A percentile compares a stretch with the other conserved stretches of the same genome.
phyloP scores from a whole-genome alignment of 2,329 filamentous ascomycete species.

The Ophiocordyceps camponoti-saundersi region DNA sequence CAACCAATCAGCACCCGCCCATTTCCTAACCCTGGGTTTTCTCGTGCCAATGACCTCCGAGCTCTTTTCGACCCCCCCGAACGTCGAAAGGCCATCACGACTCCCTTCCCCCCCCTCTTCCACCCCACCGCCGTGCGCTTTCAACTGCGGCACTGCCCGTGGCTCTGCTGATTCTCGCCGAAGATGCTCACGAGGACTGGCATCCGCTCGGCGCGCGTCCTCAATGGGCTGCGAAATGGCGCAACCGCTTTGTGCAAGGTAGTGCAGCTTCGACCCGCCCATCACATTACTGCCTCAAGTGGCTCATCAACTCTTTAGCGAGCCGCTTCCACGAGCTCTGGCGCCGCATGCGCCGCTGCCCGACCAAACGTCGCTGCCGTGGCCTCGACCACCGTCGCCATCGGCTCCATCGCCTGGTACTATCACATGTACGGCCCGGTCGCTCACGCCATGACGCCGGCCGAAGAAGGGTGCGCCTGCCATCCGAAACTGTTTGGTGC shows the following conservation, averaged over 20 bases:
- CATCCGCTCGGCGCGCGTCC: conserved; percentile 74
- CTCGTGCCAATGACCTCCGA: conserved; percentile 19
- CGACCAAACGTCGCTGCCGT: conserved; percentile 74
- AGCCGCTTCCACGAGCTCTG: conserved; percentile 56
- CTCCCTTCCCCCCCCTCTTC: conserved; percentile 10
- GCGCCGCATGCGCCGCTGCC: conserved; percentile 54
- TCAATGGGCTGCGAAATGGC: conserved; percentile 62
- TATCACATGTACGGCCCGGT: conserved; percentile 88
- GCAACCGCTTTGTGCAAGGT: conserved; percentile 60
- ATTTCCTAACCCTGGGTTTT: conserved; percentile 27
- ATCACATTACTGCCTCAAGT: no score
- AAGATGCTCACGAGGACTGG: conserved; percentile 89
- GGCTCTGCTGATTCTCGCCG: conserved; percentile 16
- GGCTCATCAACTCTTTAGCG: conserved; percentile 23
- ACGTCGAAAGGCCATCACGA: conserved; percentile 13
- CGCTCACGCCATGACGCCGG: conserved; percentile 76
- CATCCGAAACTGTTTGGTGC: background rate
- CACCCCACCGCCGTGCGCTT: conserved; percentile 16
- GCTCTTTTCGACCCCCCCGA: conserved; percentile 18
- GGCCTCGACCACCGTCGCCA: conserved; percentile 71
- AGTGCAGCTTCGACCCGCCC: conserved; percentile 9
- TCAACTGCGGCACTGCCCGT: conserved; percentile 17
- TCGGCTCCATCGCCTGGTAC: conserved; percentile 91
- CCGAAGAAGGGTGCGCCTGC: conserved; percentile 87
- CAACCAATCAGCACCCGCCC: conserved; percentile 23